Evolutionary conservation across 306 rosid genomes (phyloP).

Genomic region (Pyrus betulifolia): DNA sequence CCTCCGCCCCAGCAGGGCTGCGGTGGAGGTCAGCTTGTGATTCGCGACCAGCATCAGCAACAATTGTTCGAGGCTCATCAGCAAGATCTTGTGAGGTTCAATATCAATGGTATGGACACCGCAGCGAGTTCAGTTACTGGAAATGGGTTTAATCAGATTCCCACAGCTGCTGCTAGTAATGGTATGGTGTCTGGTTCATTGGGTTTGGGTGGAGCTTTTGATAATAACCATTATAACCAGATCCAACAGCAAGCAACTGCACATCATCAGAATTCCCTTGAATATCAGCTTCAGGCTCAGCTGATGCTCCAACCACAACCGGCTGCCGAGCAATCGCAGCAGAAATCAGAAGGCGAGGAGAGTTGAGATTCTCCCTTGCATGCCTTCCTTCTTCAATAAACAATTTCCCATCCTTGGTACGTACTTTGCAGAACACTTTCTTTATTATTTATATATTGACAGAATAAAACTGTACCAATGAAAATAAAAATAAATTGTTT

Average conservation of each 20-base stretch:
- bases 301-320: slow-evolving; percentile 51
- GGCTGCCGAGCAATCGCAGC: slow-evolving; percentile 17
- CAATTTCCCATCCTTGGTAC: neutral
- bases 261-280: slow-evolving; percentile 25
- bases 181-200: slow-evolving; percentile 48
- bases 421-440: neutral
- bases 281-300: slow-evolving; percentile 49
- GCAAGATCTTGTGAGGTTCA: slow-evolving; percentile 36
- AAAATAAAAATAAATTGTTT: neutral
- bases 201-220: slow-evolving; percentile 43
- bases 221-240: slow-evolving; percentile 18
- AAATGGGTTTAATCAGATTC: slow-evolving; percentile 45
- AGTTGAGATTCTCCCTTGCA: slow-evolving; percentile 6
- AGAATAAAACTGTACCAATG: neutral
- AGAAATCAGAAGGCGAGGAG: slow-evolving; percentile 47
- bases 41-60: slow-evolving; percentile 40
- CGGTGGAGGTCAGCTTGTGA: slow-evolving; percentile 29
- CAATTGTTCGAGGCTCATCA: slow-evolving; percentile 68
- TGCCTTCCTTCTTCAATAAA: neutral
- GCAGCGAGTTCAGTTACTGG: slow-evolving; percentile 28
- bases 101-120: slow-evolving; percentile 44
- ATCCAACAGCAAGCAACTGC: slow-evolving; percentile 37
- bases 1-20: neutral
- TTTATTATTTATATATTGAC: neutral
- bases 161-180: neutral